Evolutionary conservation across 108 stramenopile genomes (phyloP), one percentile per base, ranked within the genome.

Genomic region (Seminavis robusta): DNA sequence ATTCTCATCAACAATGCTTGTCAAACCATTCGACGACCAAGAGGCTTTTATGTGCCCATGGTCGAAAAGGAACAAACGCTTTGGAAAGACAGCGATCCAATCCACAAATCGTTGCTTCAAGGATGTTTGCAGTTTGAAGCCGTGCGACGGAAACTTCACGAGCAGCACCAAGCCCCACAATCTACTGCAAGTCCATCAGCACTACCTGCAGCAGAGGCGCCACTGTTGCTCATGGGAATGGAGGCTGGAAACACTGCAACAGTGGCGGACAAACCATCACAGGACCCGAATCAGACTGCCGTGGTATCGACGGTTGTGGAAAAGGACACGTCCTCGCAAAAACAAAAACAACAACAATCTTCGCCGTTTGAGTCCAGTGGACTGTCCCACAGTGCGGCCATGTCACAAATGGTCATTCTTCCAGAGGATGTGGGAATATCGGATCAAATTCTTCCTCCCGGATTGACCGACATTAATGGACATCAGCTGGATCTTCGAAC

Each of bases 1-100:
- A 69, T 93, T 2, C 55, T 95, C 38, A 90, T 95, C 42, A 93
- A 94, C 61, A 95, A 95, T 69, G 94, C 94, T 0, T 95, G 94
- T 71, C 94, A 95, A 70, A 95, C 94, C 0, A 74, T 95, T 1
- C 81, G 94, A 34, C 74, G 94, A 29, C 91, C 91, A 21, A 70
- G 74, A 10, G 80, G 63, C 19, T 95, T 90, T 62, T 95, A 95
- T 55, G n/a, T 67, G 31, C 86, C 88, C 9, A 45, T 73, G 33
- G 80, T 91, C 41, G 56, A 76, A 23, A 73, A 74, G 32, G 94
- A 95, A 56, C 59, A 74, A 30, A 42, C 62, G 21, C 51, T 90
- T 28, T 90, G 82, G 84, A 64, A 45, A 38, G 25, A 59, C n/a
- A 77, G 71, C 17, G 83, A 78, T 51, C 72, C 68, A 0, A 69